Conservation (phyloP, 75 land plant species). For the Pinus albicaulis region DNA sequence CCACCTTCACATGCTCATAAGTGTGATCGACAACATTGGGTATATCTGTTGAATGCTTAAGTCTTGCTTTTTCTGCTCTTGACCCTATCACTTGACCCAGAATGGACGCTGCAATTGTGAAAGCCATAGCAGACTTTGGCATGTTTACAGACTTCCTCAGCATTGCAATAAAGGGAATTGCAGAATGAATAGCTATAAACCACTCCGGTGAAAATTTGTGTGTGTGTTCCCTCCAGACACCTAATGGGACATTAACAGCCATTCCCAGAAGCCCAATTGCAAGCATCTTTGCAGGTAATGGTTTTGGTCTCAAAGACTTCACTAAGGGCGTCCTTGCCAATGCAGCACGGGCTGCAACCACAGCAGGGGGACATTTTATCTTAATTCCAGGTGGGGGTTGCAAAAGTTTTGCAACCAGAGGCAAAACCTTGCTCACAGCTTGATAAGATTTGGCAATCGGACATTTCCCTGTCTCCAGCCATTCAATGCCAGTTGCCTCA, state of each 20-base stretch:
- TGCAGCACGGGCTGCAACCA: slow-evolving; percentile 93
- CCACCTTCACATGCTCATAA: background rate
- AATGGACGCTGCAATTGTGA: slow-evolving; percentile 88
- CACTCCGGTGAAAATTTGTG: slow-evolving; percentile 94
- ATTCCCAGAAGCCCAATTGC: slow-evolving; percentile 86
- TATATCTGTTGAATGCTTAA: slow-evolving; percentile 18
- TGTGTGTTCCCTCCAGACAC: slow-evolving; percentile 96
- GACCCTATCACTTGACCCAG: slow-evolving; percentile 96
- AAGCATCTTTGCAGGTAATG: slow-evolving; percentile 77
- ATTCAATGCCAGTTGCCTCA: slow-evolving; percentile 82
- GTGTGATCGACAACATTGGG: background rate
- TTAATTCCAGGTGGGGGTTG: slow-evolving; percentile 85
- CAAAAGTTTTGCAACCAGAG: slow-evolving; percentile 76
- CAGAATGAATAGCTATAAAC: slow-evolving; percentile 93
- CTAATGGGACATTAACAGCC: slow-evolving; percentile 92
- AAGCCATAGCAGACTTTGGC: slow-evolving; percentile 94
- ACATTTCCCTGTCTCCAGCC: slow-evolving; percentile 92
- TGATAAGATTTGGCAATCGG: slow-evolving; percentile 95
- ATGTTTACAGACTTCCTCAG: slow-evolving; percentile 86
- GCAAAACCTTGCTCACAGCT: slow-evolving; percentile 82
- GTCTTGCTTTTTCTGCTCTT: slow-evolving; percentile 75
- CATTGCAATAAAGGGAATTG: slow-evolving; percentile 95
- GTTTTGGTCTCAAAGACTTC: slow-evolving; percentile 82
- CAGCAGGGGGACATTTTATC: slow-evolving; percentile 75
- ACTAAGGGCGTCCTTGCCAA: slow-evolving; percentile 78